Base-by-base conservation (phyloP, 1,284 basidiomycete species). In the Agaricales sp. region DNA sequence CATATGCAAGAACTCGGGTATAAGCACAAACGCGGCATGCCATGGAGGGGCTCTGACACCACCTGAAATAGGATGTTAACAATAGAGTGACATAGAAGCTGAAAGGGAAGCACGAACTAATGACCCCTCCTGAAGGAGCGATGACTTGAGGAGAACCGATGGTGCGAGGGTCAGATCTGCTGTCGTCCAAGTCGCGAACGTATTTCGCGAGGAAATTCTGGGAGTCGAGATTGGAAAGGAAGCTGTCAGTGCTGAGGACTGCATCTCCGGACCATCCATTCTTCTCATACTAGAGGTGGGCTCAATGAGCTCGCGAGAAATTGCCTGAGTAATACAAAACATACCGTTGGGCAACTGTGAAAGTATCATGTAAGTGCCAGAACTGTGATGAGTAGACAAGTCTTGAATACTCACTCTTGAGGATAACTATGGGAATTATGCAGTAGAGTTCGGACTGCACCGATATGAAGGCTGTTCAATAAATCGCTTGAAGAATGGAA, bases 251-350 rank as follows among this genome's bases (percentile, higher is more conserved):
- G 26, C 57, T 53, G 14, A 58, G 49, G 55, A 58, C 57, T 3
- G 57, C 57, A 46, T 58, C 57, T 6, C 57, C 57, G 14, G 52
- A 58, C 60, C 61, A 62, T 2, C 60, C 60, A 44, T 62, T 62
- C 51, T 62, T 62, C 53, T 62, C 60, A 26, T 52, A 61, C 22
- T 56, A 58, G 0, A 59, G 60, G 44, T 4, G 57, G 58, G 11
- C 54, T 46, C 2, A 55, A 45, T 2, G 54, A 39, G 30, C 53
- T 47, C 4, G 58, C n/a, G n/a, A n/a, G n/a, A n/a, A 57, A 56
- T 57, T 58, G n/a, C 58, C 58, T 22, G 53, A 22, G 20, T 58
- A 41, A 50, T 55, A 52, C n/a, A 59, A n/a, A n/a, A n/a, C n/a
- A n/a, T n/a, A n/a, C n/a, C n/a, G n/a, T n/a, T n/a, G n/a, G n/a